These are phyloP conservation scores for Bothriochloa decipiens DNA, from an alignment of 176 grass and related monocot species.

Conservation along the genomic window DNA sequence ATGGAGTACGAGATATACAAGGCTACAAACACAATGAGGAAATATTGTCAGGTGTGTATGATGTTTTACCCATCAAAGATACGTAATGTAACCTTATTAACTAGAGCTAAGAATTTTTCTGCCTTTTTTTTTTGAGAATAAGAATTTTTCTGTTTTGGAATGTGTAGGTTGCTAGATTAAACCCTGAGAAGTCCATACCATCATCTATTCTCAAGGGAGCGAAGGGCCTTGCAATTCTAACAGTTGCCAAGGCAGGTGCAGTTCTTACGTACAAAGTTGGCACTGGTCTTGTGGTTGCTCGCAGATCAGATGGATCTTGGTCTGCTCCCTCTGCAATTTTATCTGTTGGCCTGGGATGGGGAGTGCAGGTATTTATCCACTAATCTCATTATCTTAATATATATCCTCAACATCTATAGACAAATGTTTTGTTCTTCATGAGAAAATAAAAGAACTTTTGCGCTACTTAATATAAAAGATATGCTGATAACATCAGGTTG, in stretches of 20 bases:
- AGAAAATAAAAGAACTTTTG: neutral
- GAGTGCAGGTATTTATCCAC: constrained; percentile 70
- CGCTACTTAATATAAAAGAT: constrained; percentile 16
- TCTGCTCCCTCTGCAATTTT: constrained; percentile 92
- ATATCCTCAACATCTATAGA: neutral
- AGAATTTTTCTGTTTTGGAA: constrained; percentile 33
- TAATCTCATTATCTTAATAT: constrained; percentile 30
- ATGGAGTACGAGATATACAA: constrained; percentile 99
- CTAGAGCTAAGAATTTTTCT: constrained; percentile 35
- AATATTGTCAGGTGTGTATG: constrained; percentile 72
- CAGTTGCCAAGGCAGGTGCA: constrained; percentile 81
- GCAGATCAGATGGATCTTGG: constrained; percentile 87
- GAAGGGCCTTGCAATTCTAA: constrained; percentile 88
- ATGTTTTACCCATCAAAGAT: constrained; percentile 14
- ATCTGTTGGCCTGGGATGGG: constrained; percentile 94
- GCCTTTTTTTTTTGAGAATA: no score
- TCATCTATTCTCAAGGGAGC: constrained; percentile 83
- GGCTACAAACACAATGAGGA: constrained; percentile 70
- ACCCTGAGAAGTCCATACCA: constrained; percentile 90
- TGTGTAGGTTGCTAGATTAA: constrained; percentile 85
- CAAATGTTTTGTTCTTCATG: neutral
- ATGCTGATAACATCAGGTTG: neutral
- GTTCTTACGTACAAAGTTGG: constrained; percentile 93
- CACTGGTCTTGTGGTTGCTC: constrained; percentile 85
- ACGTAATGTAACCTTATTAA: constrained; percentile 26